These are phyloP conservation scores for Persicaria maculosa DNA, from an alignment of 148 eudicot species.

Conservation along the genomic window DNA sequence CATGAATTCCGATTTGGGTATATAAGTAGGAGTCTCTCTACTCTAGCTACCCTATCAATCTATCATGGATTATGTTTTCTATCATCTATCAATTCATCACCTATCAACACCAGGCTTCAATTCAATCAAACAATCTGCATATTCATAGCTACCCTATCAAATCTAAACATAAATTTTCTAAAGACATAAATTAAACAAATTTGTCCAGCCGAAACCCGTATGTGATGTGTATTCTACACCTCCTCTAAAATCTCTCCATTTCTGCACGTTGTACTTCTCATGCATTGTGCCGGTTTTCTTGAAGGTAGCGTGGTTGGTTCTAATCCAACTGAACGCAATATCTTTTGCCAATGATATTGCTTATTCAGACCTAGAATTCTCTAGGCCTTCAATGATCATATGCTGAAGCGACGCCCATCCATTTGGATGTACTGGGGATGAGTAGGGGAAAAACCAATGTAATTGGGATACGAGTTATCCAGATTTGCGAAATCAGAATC, in stretches of 20 bases:
- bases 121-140: no score
- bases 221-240: constrained; percentile 93
- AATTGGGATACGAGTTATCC: background rate
- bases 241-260: constrained; percentile 73
- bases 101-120: no score
- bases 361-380: constrained; percentile 50
- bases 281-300: constrained; percentile 73
- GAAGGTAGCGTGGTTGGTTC: constrained; percentile 68
- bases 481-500: constrained; percentile 15
- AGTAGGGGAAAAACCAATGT: constrained; percentile 9
- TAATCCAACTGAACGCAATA: constrained; percentile 66
- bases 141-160: no score
- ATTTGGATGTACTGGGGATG: constrained; percentile 32
- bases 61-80: no score
- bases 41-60: no score
- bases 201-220: background rate
- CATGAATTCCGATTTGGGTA: no score
- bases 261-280: constrained; percentile 69
- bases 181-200: no score
- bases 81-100: no score
- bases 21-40: no score
- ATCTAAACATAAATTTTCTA: no score
- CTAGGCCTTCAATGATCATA: constrained; percentile 76
- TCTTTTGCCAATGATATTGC: constrained; percentile 62
- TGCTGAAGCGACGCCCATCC: constrained; percentile 98